Base-by-base conservation (phyloP, 108 stramenopile genomes). In the Pseudonitzschia multistriata region DNA sequence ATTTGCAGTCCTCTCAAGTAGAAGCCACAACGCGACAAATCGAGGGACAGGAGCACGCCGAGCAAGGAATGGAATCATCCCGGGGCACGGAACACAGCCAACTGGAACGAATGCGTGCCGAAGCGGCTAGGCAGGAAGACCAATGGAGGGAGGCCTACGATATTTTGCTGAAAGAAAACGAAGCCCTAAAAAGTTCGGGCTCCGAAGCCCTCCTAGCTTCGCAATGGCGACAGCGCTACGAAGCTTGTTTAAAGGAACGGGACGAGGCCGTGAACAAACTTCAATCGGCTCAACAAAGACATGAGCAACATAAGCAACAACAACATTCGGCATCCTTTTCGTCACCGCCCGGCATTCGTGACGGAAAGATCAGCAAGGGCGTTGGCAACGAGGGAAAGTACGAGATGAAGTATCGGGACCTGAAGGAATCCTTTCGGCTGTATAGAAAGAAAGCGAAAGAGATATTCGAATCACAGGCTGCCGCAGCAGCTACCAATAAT, bases 181-280 rank as follows among this genome's bases (percentile, higher is more conserved):
- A 89, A 62, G 81, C 80, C 25, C 66, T 96, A 61, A 90, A 92
- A 68, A 85, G 83, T 45, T 82, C 88, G 5, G 93, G 96, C 24
- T 90, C 89, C 0, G 96, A 96, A 77, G 90, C 93, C 2, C 63
- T 94, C 40, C 71, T 95, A 62, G 96, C 96, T 24, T 84, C 92
- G 13, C 93, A 96, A 78, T 96, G 96, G 96, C 74, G 96, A 66
- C 87, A 92, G 74, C 86, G 96, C 19, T 96, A 94, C 70, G 96
- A 96, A 75, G 62, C 79, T 33, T 88, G 86, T 70, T 49, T 87
- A 48, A 78, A 81, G 67, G 96, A 96, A 57, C 93, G 90, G 63
- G 92, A 93, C 62, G 88, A 85, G 36, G 67, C 86, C n/a, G 50
- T 89, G 30, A 76, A 80, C 0, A 75, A 77, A 68, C 72, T 96